Evolutionary conservation across 345 rosid species (phyloP), one percentile per base, ranked within the genome.

Genomic region (Eucalyptus erythrocorys): DNA sequence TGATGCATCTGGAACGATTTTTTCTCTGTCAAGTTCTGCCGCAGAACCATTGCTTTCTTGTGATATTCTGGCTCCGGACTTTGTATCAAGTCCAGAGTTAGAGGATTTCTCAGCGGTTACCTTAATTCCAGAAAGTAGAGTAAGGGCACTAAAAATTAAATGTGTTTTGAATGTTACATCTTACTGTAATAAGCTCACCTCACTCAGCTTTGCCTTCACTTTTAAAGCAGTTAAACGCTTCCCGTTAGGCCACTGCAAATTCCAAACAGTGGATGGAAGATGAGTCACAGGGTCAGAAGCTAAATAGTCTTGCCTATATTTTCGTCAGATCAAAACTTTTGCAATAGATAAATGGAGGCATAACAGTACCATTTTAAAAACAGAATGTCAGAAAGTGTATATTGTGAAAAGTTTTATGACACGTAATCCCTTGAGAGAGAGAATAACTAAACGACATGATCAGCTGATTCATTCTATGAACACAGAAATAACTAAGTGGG

Each of bases 171-270:
- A 86, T 85, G 48, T 57, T 26, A 19, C 76, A 86, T 68, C 57
- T 71, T 71, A 50, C 4, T 8, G 43, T 22, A 45, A 64, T 48
- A 45, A 92, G 86, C 93, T 85, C 84, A 97, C 99, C 93, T 96
- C 95, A 91, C 92, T 94, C 89, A 93, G 90, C 87, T 93, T 93
- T 6, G 97, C 95, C 87, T 93, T 92, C 87, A 92, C 88, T 90
- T 88, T 94, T 87, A 89, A 88, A 19, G 81, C 48, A 88, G 91
- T 61, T 88, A 93, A 91, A 84, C 92, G 96, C 88, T 91, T 92
- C 92, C 92, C 87, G 48, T 89, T 89, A 22, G 90, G 64, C 90
- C 90, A 76, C 96, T 96, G 95, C 87, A 91, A 48, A 86, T 22
- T n/a, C 37, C 8, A 88, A 89, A 43, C 55, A 85, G 13, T 48